Evolutionary conservation across 2,329 filamentous ascomycete species (phyloP).

Genomic region (Botryotinia convoluta): DNA sequence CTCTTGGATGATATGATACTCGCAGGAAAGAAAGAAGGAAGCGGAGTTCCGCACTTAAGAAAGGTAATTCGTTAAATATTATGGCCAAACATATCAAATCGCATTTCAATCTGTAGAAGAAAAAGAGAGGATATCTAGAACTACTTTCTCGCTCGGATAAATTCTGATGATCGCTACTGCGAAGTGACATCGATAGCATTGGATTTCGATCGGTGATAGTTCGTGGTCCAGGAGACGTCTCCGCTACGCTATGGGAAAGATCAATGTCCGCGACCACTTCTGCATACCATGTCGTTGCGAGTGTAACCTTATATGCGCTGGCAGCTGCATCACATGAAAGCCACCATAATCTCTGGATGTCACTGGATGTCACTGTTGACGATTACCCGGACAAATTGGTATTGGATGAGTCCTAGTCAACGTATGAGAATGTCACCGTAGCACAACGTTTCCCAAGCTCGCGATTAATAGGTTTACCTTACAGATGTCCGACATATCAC

Average conservation of each 20-base stretch:
- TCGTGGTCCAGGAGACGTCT: not conserved
- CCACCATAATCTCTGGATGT: not conserved
- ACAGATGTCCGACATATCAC: not conserved
- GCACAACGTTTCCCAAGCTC: not conserved
- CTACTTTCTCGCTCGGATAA: not conserved
- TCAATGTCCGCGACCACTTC: not conserved
- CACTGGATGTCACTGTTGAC: not conserved
- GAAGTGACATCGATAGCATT: not conserved
- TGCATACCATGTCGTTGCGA: not conserved
- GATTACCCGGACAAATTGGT: not conserved
- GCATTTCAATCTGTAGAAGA: not conserved
- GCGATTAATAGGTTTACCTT: not conserved
- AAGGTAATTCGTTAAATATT: not conserved
- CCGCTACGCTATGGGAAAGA: not conserved
- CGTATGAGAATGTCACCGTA: conserved; percentile 3
- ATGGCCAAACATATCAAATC: not conserved
- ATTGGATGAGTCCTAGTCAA: not conserved
- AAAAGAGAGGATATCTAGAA: not conserved
- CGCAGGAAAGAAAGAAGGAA: not conserved
- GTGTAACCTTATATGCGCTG: not conserved
- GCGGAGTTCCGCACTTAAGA: not conserved
- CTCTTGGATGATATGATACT: not conserved
- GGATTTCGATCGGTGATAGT: not conserved
- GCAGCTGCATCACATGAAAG: not conserved
- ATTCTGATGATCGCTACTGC: not conserved